Evolutionary conservation across 2,329 filamentous ascomycete species (phyloP), one percentile per base, ranked within the genome.

Genomic region (Pseudogymnoascus destructans): DNA sequence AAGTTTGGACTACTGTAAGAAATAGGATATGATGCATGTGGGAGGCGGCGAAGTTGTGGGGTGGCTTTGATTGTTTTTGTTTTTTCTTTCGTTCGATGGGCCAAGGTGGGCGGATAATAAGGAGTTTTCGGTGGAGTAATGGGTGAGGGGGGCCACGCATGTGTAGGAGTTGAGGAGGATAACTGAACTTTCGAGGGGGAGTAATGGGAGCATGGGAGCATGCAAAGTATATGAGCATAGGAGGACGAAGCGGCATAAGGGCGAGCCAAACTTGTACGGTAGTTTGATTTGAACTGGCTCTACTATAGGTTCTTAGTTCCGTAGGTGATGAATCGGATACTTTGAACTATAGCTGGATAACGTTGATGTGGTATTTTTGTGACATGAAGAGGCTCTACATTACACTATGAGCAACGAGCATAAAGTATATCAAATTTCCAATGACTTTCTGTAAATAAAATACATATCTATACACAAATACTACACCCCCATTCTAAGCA

Each of bases 391-490:
- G 42, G 23, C 4, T 15, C 5, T 15, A 15, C 21, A 49, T 27
- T 49, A 10, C 21, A 49, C 42, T 9, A 15, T 46, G 23, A 27
- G 42, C 21, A 49, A 27, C n/a, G 21, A 49, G 42, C 2, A 49
- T 49, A 27, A 27, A 49, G 42, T 27, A 49, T 49, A 13, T 11
- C 42, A 27, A 49, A 49, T 49, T 49, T 27, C 42, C 23, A 5
- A 49, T 49, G 42, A 27, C 23, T 49, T 49, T 27, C 42, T 49
- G 27, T 49, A 49, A 49, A 49, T 55, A 55, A 36, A 55, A 55
- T 55, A 55, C 52, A 55, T 36, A 55, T 55, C 52, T 55, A 55
- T 55, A 55, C 52, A 55, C 33, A 55, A 33, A 33, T 55, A 11
- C 27, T 33, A 55, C 27, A 33, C 21, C 52, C 17, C 9, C 15